Conservation (phyloP, 108 stramenopile genomes). For the Cyclotella kingstonii region DNA sequence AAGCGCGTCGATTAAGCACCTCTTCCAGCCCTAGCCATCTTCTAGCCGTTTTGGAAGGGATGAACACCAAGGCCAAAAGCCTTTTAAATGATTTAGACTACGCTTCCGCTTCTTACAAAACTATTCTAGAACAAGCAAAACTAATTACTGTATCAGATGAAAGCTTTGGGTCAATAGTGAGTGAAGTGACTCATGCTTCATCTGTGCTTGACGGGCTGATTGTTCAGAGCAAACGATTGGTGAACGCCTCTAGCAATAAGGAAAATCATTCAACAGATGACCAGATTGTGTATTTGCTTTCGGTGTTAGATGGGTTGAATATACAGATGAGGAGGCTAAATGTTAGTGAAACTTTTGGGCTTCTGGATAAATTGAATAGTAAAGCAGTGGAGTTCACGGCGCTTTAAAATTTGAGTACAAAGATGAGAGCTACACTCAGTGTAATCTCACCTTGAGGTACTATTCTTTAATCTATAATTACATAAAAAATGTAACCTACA, state of each 20-base stretch:
- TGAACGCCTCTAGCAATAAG: slow-evolving; percentile 4
- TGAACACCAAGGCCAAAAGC: slow-evolving; percentile 29
- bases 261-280: slow-evolving; percentile 17
- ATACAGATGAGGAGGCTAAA: slow-evolving; percentile 34
- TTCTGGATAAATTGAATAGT: slow-evolving; percentile 40
- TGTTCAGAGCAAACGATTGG: slow-evolving; percentile 30
- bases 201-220: slow-evolving; percentile 37
- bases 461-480: too few relatives aligned
- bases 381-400: slow-evolving; percentile 27
- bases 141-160: slow-evolving; percentile 25
- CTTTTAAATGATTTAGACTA: slow-evolving; percentile 13
- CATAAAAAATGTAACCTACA: too few relatives aligned
- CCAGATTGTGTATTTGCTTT: slow-evolving; percentile 32
- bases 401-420: too few relatives aligned
- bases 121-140: slow-evolving; percentile 19
- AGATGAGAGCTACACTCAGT: too few relatives aligned
- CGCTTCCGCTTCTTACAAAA: slow-evolving; percentile 10
- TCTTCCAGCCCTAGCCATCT: slow-evolving; percentile 18
- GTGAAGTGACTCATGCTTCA: slow-evolving; percentile 18
- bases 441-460: too few relatives aligned
- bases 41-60: slow-evolving; percentile 40
- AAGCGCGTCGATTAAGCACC: slow-evolving; percentile 27
- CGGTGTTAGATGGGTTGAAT: slow-evolving; percentile 44
- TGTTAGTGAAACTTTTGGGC: slow-evolving; percentile 26
- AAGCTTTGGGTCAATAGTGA: not conserved